Evolutionary conservation across 805 yeast species (phyloP), one percentile per base, ranked within the genome.

Genomic region (Deakozyma indianensis): DNA sequence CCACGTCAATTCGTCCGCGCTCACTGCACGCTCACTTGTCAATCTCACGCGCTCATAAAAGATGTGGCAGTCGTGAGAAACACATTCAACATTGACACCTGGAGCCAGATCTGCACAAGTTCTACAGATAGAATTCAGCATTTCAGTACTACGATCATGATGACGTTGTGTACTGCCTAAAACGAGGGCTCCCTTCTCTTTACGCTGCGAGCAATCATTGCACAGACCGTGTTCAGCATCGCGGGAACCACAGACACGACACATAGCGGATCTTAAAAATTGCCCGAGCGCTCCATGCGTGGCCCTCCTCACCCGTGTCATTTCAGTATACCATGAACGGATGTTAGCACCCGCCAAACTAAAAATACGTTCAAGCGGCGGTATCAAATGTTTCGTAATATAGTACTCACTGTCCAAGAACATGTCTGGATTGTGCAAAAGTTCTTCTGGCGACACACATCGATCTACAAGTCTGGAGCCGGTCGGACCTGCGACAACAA

Each of bases 321-420:
- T 67, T 23, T 77, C 83, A 9, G 62, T 61, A 50, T 78, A 83
- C 98, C 98, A 92, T 3, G 66, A 67, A 38, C 68, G 67, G 3
- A 88, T 70, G 62, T 86, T 82, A 2, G 83, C 92, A 0, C 98
- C 98, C 47, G 86, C 63, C 14, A 90, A 61, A 53, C 78, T 82
- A 61, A 92, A 83, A 2, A 90, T 65, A 48, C 98, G 65, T 50
- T 85, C 94, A 45, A 92, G 63, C 0, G 98, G 97, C 1, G 98
- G 97, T 5, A 90, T 76, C 42, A 92, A 61, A 2, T 85, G 85
- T 55, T 84, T 81, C 2, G 74, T 73, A 42, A 92, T 86, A 60
- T 92, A 92, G 57, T 92, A 92, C 35, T 83, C 86, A 20, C 80
- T 70, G 55, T 92, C 98, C 18, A 92, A 59, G 42, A 68, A 71